Evolutionary conservation across 208 protist genomes (phyloP).

Genomic region (Crithidia thermophila): DNA sequence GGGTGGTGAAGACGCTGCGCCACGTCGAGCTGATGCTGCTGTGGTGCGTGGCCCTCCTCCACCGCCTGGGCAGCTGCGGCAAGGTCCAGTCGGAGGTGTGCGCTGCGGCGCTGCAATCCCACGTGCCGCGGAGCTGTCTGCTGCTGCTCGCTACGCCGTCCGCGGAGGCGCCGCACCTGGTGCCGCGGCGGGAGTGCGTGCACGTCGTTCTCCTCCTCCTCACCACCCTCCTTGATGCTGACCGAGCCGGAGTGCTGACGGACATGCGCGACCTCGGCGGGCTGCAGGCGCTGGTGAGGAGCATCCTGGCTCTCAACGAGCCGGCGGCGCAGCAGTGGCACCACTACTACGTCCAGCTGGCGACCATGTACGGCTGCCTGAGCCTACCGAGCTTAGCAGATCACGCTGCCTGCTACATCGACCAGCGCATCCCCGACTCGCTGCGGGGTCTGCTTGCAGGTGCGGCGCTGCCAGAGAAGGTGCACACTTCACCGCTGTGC

Average conservation of each 20-base stretch:
- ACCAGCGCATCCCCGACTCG: slow-evolving; percentile 32
- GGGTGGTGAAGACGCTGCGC: slow-evolving; percentile 37
- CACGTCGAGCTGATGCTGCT: slow-evolving; percentile 46
- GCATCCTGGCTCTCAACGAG: slow-evolving; percentile 44
- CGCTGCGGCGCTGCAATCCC: slow-evolving; percentile 26
- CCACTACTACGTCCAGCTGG: slow-evolving; percentile 49
- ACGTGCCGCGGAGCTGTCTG: slow-evolving; percentile 25
- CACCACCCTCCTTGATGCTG: slow-evolving; percentile 21
- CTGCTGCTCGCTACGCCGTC: slow-evolving; percentile 21
- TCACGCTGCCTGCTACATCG: slow-evolving; percentile 26
- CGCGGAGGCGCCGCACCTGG: slow-evolving; percentile 3
- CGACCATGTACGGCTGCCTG: slow-evolving; percentile 57
- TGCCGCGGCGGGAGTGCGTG: slow-evolving; percentile 35
- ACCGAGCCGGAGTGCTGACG: slow-evolving; percentile 18
- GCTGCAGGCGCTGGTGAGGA: slow-evolving; percentile 42
- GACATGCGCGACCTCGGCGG: slow-evolving; percentile 43
- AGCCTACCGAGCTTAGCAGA: slow-evolving; percentile 35
- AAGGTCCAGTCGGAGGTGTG: slow-evolving; percentile 20
- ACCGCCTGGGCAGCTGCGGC: slow-evolving; percentile 32
- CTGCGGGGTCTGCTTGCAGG: not conserved
- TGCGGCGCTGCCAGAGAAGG: not conserved
- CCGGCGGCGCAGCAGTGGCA: slow-evolving; percentile 54
- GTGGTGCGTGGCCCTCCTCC: slow-evolving; percentile 44
- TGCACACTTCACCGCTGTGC: not conserved
- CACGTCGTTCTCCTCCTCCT: slow-evolving; percentile 41